Base-by-base conservation (phyloP, 2,329 filamentous ascomycete species). In the Colletotrichum melonis region DNA sequence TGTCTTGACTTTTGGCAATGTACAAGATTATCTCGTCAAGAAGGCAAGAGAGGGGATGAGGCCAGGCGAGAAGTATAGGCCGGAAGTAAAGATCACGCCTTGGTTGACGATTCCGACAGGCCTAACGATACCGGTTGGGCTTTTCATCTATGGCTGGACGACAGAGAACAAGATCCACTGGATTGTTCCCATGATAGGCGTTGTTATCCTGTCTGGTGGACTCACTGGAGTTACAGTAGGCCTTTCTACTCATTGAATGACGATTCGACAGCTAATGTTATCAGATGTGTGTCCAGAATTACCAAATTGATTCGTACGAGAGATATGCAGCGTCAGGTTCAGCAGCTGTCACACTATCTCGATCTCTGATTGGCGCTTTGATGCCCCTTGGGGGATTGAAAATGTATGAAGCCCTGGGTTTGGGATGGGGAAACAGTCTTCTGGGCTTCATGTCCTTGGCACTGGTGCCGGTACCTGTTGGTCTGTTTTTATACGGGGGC, bases 121-220 rank as follows among this genome's bases (percentile, higher is more conserved):
- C 0, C 58, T 91, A 0, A 72, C 91, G 2, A 78, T 75, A 0
- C 79, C 79, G 0, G 42, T 79, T 1, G 76, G 78, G 1, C 52
- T 80, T 0, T 69, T 80, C 35, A 72, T 77, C 55, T 79, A 79
- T 35, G 78, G 76, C 0, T 79, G 78, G 78, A 74, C 76, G 28
- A 85, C 87, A 0, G 80, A 91, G 46, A 86, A 87, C 30, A 76
- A 84, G 16, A 84, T 88, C 1, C 89, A 90, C 66, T 92, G 88
- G 88, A 88, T 91, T 32, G 87, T 83, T 0, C 88, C 89, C 1
- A 89, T 90, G 46, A 83, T 89, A 5, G 85, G 84, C 1, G 79
- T 82, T 14, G 74, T 80, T 30, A 78, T 84, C 63, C 81, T 83
- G 66, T 77, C 79, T 16, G 74, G 75, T n/a, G 82, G 82, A 7